Evolutionary conservation across 345 rosid genomes (phyloP), one percentile per base, ranked within the genome.

Genomic region (Euclidium syriacum): DNA sequence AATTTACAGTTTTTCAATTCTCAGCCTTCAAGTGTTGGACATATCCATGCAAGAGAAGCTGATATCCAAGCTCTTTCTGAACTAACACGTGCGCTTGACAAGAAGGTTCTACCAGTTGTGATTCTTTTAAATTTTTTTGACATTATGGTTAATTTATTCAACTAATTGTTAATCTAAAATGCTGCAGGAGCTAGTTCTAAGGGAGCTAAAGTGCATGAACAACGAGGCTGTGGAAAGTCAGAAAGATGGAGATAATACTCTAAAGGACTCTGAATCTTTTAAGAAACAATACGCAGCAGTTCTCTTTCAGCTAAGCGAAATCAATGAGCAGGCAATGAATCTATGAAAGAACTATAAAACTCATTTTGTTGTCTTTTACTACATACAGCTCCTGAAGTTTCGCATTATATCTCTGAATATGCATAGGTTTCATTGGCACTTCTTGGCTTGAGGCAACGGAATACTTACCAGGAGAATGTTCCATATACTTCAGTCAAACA

Each of bases 241-340:
- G 72, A 83, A 80, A 42, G 81, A 70, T 44, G 83, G 79, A 34
- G 73, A 78, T 62, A 77, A 69, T 56, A 64, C 80, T 44, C 59
- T 80, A 10, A 83, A 81, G 78, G 87, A 79, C 58, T 83, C 87
- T 36, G 89, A 85, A 71, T 64, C 75, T 63, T 85, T 85, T 65
- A 83, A 80, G 80, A 87, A 85, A 78, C 84, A 85, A 55, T 85
- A 87, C 73, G 95, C 91, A 58, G 89, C 95, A 30, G 80, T 87
- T 60, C 75, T 87, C 63, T 71, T 81, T 20, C 85, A 69, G 81
- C 73, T 87, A 60, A 85, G 83, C 25, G 87, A 85, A 74, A 60
- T 83, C 59, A 87, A 87, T 73, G 95, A 85, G 47, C 87, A 85
- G 87, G 95, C 69, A n/a, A 86, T 46, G 83, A 39, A 40, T 57